Evolutionary conservation across 805 yeast genomes (phyloP), one percentile per base, ranked within the genome.

Genomic region (fission yeast (Schizosaccharomyces pombe)): DNA sequence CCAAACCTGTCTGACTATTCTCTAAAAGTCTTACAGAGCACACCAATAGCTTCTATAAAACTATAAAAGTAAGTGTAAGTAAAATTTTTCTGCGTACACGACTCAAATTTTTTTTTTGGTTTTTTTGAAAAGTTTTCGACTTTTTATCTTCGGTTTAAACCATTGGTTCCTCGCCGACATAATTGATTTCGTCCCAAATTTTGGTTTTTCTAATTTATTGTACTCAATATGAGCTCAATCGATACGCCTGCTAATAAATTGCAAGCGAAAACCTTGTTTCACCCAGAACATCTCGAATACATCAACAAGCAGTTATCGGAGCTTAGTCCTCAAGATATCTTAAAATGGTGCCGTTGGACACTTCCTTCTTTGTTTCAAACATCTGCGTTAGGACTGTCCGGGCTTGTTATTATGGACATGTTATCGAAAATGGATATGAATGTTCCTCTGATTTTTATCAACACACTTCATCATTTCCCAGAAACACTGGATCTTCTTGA

Each of bases 301-400:
- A 71, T 83, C 66, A 87, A 86, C 67, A 61, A 67, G n/a, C 70
- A 73, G 8, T 71, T 87, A 22, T 68, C 73, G n/a, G 63, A 68
- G 5, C 64, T 76, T 16, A 62, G 76, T 1, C 85, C 96, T 0
- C 76, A 77, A 59, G 84, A 85, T 56, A 78, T 89, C 56, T 67
- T 89, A 29, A 69, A 72, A 61, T 89, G 97, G 96, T 77, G 95
- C 0, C 67, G 81, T 14, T 65, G 75, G n/a, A 85, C 94, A 0
- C 79, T 87, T 62, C 95, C 95, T 2, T 72, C 78, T 43, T 69
- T 89, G 39, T 87, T 65, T 62, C 97, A 89, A 67, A 86, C 95
- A 1, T 85, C 97, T 0, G 97, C 97, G 1, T 86, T 89, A 67
- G 97, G 97, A 0, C 72, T 89, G 52, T 84, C 95, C 1, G 97